These are phyloP conservation scores for Boletus barrowsii DNA, from an alignment of 768 basidiomycete species.

Conservation along the genomic window DNA sequence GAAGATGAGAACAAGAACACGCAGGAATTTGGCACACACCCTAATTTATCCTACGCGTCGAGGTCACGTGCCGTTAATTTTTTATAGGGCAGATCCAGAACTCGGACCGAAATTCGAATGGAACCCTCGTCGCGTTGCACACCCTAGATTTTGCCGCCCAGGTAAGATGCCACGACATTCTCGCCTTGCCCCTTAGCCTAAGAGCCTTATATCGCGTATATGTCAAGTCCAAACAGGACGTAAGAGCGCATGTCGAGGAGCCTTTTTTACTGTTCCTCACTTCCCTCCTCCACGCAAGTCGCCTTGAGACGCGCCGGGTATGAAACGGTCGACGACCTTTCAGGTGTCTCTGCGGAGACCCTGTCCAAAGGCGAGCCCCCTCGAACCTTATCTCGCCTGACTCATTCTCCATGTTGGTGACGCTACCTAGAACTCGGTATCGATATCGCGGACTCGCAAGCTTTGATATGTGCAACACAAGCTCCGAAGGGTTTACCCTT, in stretches of 20 bases:
- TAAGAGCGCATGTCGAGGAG: constrained; percentile 36
- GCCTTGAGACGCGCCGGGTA: constrained; percentile 55
- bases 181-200: not conserved
- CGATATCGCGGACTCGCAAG: constrained; percentile 42
- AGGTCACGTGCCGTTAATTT: constrained; percentile 27
- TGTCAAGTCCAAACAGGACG: not conserved
- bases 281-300: constrained; percentile 45
- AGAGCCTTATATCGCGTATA: constrained; percentile 2
- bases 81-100: not conserved
- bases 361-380: constrained; percentile 47
- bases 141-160: not conserved
- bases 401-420: not conserved
- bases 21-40: constrained; percentile 19
- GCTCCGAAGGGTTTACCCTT: constrained; percentile 31
- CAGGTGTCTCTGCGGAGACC: constrained; percentile 39
- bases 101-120: too few species aligned
- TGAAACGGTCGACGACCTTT: constrained; percentile 53
- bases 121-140: not conserved
- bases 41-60: constrained; percentile 30
- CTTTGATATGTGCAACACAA: constrained; percentile 43
- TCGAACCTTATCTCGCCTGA: not conserved
- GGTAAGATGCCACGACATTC: constrained; percentile 8
- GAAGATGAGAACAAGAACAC: constrained; percentile 27
- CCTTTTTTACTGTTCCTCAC: constrained; percentile 42
- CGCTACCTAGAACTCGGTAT: constrained; percentile 47